Percentiles rank a stretch among this genome's conserved stretches.
phyloP scores from a whole-genome alignment of 2,329 filamentous ascomycete species.

The Aspergillus pseudoterreus region DNA sequence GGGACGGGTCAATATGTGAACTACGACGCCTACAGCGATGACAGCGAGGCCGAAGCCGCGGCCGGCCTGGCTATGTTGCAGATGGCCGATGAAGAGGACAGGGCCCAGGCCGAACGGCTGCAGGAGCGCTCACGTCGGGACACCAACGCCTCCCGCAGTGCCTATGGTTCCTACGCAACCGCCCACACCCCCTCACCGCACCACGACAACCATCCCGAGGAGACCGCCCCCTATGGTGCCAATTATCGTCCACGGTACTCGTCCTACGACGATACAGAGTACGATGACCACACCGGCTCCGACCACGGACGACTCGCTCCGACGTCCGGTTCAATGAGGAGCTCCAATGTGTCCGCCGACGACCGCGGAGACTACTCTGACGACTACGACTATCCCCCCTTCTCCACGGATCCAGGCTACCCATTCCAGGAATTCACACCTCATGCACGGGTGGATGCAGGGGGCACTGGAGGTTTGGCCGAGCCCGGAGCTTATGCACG shows the following conservation, averaged over 20 bases:
- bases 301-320: constrained; percentile 15
- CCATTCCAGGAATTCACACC: constrained; percentile 54
- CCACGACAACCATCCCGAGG: constrained; percentile 59
- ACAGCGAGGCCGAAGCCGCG: constrained; percentile 83
- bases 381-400: constrained; percentile 33
- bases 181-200: constrained; percentile 23
- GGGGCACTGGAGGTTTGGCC: constrained; percentile 83
- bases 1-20: constrained; percentile 44
- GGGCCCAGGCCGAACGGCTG: constrained; percentile 45
- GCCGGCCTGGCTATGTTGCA: constrained; percentile 80
- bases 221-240: constrained; percentile 71
- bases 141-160: constrained; percentile 49
- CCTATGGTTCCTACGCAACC: constrained; percentile 39
- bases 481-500: constrained; percentile 62
- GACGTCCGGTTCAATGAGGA: constrained; percentile 25
- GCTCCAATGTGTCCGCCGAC: constrained; percentile 23
- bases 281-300: constrained; percentile 16
- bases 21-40: constrained; percentile 57
- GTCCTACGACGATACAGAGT: constrained; percentile 50
- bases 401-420: constrained; percentile 52
- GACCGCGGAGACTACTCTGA: constrained; percentile 26
- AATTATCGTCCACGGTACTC: constrained; percentile 62
- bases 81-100: constrained; percentile 75
- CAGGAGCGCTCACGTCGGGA: constrained; percentile 57
- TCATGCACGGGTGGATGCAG: constrained; percentile 76